A percentile compares a stretch with the other conserved stretches of the same genome.
Conservation (phyloP, 2,329 filamentous ascomycete genomes). For the Xylariaceae sp. region DNA sequence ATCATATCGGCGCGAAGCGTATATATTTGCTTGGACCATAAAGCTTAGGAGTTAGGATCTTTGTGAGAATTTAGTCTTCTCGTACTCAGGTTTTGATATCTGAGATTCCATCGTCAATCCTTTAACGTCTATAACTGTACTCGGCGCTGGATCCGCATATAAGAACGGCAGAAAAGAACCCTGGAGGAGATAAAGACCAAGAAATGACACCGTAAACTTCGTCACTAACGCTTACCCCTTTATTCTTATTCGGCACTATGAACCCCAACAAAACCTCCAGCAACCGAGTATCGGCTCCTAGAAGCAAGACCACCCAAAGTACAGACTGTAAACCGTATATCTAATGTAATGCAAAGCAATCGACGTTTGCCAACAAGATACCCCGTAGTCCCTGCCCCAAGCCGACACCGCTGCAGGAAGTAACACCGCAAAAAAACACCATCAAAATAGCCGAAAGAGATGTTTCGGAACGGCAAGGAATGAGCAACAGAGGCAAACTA, state of each 20-base stretch:
- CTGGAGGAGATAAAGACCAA: not conserved
- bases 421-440: not conserved
- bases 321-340: no score
- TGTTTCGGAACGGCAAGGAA: not conserved
- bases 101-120: not conserved
- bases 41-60: not conserved
- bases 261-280: no score
- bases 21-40: not conserved
- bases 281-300: no score
- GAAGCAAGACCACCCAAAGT: no score
- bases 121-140: not conserved
- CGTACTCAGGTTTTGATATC: not conserved
- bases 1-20: not conserved
- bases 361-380: no score
- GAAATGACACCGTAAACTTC: no score
- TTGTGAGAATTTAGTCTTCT: not conserved
- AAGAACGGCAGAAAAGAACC: not conserved
- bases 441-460: not conserved
- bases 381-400: not conserved
- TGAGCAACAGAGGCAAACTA: not conserved
- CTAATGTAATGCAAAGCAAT: no score
- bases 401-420: not conserved
- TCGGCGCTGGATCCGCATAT: no score
- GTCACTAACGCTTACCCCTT: no score
- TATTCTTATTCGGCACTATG: no score